phyloP scores from a whole-genome alignment of 2,329 filamentous ascomycete genomes.

The Colletotrichum sp. region DNA sequence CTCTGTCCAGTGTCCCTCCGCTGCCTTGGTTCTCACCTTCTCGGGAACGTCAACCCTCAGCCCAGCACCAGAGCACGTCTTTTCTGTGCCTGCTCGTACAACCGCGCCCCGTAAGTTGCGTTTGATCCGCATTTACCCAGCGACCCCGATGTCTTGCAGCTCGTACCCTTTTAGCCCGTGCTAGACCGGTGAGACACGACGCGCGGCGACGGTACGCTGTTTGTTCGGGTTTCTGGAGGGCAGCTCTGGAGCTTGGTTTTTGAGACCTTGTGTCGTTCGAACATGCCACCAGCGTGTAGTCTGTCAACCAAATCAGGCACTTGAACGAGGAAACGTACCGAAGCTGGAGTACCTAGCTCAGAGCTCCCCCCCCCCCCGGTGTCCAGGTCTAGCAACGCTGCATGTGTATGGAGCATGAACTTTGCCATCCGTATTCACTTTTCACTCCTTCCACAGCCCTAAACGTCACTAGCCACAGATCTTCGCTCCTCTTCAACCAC shows the following conservation, averaged over 20 bases:
- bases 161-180: neutral
- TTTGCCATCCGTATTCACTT: neutral
- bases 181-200: slow-evolving; percentile 13
- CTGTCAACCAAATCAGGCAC: neutral
- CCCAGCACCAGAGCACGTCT: neutral
- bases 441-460: slow-evolving; percentile 1
- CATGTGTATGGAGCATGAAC: neutral
- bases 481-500: slow-evolving; percentile 9
- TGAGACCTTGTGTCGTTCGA: neutral
- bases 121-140: neutral
- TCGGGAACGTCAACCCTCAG: slow-evolving; percentile 8
- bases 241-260: neutral
- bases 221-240: neutral
- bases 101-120: slow-evolving; percentile 12
- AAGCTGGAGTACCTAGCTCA: neutral
- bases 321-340: neutral
- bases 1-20: neutral
- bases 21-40: slow-evolving; percentile 13
- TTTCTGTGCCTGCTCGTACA: neutral
- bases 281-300: neutral
- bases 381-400: neutral
- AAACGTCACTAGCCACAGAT: slow-evolving; percentile 24
- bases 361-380: neutral
- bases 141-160: neutral
- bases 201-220: slow-evolving; percentile 9